These are phyloP conservation scores for Fusarium sp. DNA, from an alignment of 2,329 filamentous ascomycete genomes.

Conservation along the genomic window DNA sequence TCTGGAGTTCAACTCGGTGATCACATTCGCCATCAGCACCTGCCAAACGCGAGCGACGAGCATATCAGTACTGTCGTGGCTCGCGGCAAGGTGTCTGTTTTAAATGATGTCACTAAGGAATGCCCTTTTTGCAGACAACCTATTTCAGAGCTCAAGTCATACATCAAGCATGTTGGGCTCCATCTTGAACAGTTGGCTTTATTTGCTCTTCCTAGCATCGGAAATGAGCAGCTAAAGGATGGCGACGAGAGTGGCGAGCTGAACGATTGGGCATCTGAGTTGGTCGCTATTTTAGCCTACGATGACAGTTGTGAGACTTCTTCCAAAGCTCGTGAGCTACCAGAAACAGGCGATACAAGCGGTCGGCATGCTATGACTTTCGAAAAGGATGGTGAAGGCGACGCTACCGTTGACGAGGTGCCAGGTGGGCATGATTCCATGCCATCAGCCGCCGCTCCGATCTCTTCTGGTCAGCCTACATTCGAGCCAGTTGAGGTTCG, in stretches of 20 bases:
- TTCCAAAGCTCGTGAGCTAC: accelerated
- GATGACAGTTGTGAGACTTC: not conserved
- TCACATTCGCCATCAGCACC: not conserved
- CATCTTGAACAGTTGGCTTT: not conserved
- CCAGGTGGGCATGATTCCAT: accelerated
- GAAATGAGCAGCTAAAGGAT: not conserved
- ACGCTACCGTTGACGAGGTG: accelerated
- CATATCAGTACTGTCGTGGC: accelerated
- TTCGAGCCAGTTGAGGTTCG: accelerated
- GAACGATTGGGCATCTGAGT: accelerated
- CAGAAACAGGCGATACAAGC: accelerated
- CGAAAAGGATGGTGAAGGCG: accelerated
- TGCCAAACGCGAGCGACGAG: accelerated
- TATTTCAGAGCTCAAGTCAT: not conserved
- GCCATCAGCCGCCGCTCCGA: not conserved
- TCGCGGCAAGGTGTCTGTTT: not conserved
- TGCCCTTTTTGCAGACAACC: not conserved
- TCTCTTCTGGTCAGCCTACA: accelerated
- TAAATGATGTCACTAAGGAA: accelerated
- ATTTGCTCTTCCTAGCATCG: not conserved
- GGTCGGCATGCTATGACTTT: accelerated
- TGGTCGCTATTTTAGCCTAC: accelerated
- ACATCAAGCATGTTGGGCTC: not conserved
- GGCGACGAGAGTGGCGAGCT: not conserved
- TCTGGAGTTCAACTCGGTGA: accelerated